A percentile compares a stretch with the other conserved stretches of the same genome.
Evolutionary conservation across 106 monocot genomes (phyloP).

Genomic region (Platanthera zijinensis): DNA sequence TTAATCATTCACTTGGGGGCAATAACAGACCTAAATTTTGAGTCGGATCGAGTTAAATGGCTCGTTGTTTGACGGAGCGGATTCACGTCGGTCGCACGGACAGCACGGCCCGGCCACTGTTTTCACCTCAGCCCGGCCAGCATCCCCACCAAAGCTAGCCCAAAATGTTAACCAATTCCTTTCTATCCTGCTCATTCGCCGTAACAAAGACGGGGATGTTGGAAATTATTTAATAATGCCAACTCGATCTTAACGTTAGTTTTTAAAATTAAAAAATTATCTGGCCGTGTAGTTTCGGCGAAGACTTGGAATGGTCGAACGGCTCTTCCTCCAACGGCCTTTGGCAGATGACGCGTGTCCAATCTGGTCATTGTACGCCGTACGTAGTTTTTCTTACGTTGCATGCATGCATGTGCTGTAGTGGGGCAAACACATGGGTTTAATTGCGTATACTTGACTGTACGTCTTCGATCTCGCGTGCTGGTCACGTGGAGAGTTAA

Average conservation of each 20-base stretch:
- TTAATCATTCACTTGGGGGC: too few relatives aligned
- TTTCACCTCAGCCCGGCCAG: too few relatives aligned
- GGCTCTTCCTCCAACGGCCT: background rate
- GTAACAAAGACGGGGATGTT: background rate
- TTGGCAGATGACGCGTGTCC: background rate
- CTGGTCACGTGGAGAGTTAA: background rate
- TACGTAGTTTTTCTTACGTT: background rate
- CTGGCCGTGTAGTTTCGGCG: background rate
- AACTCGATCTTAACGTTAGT: background rate
- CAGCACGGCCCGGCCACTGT: too few relatives aligned
- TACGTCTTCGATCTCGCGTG: background rate
- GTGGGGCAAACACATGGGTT: background rate
- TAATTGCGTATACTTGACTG: background rate
- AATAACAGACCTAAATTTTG: too few relatives aligned
- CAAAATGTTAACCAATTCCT: background rate
- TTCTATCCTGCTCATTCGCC: background rate
- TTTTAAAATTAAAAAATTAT: background rate
- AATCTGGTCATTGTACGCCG: background rate
- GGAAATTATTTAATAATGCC: background rate
- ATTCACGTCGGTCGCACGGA: too few relatives aligned
- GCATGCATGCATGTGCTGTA: constrained; percentile 1
- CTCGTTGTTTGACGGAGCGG: too few relatives aligned
- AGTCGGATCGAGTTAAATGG: background rate
- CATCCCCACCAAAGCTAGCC: too few relatives aligned
- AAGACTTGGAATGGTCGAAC: background rate